Evolutionary conservation across 345 rosid species (phyloP), one percentile per base, ranked within the genome.

Genomic region (Salix caprea): DNA sequence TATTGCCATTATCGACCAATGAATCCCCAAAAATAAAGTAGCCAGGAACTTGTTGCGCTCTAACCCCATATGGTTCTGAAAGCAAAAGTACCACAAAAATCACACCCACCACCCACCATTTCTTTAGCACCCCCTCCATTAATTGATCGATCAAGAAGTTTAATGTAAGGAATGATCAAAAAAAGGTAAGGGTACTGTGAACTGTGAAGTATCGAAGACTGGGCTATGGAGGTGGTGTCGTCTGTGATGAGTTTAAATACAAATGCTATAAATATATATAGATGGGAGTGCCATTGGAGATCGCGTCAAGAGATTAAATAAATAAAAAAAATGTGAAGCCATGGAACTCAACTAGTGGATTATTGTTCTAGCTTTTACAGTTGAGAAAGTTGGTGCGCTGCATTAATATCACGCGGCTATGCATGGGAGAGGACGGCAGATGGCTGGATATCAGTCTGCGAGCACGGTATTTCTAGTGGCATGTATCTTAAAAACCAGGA

Each of bases 21-120:
- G 98, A 94, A 72, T 94, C 98, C 69, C 98, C 98, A 66, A 94
- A 94, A 68, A 92, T 81, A 79, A 92, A 94, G 86, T 85, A 92
- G 77, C 97, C 90, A 36, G 98, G 97, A 37, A 82, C 97, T 72
- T 88, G 90, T 2, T 93, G 92, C 34, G 84, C 91, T 56, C 42
- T 77, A 23, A 67, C 83, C 4, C 70, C 80, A 52, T 66, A 67
- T 11, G 23, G 5, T 58, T n/a, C 62, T 60, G 36, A 15, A 11
- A 19, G 36, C 19, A 36, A 30, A 15, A 40, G 2, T 39, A 62
- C 11, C 39, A 69, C 3, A 28, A 73, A 19, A 23, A 39, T 1
- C 44, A 19, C 64, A 34, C 23, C 58, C 16, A 28, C 48, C 13
- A 16, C 70, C 60, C 78, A 46, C 54, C 70, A 74, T 67, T 44